Conservation (phyloP, 441 rosid species). For the Syzygium syzygioides region DNA sequence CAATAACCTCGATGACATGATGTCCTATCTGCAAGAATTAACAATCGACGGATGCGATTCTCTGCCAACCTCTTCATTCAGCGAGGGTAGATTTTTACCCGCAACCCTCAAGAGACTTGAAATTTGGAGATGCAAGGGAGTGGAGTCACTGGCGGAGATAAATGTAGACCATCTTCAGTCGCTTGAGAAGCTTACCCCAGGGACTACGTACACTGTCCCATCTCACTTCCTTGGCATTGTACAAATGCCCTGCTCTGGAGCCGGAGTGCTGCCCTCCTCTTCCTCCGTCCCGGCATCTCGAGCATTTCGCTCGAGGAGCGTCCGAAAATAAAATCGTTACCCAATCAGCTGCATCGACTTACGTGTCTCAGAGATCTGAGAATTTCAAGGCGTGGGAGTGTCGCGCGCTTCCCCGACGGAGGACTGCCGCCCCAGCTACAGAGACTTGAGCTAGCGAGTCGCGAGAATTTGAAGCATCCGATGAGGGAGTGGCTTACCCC, state of each 20-base stretch:
- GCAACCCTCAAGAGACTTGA: neutral
- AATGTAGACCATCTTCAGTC: neutral
- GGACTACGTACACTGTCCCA: neutral
- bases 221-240: neutral
- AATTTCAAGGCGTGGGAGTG: accelerated
- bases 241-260: neutral
- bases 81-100: neutral
- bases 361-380: accelerated
- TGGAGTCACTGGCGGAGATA: neutral
- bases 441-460: accelerated
- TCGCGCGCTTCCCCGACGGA: accelerated
- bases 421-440: neutral
- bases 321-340: neutral
- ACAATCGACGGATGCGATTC: neutral
- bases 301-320: accelerated
- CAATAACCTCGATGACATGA: accelerated
- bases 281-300: neutral
- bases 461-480: neutral
- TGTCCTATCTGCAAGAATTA: neutral
- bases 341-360: neutral
- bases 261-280: neutral
- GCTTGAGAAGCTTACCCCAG: neutral
- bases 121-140: accelerated
- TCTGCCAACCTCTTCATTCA: neutral
- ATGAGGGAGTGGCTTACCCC: neutral